These are phyloP conservation scores for Antrodiella citrinella DNA, from an alignment of 768 basidiomycete genomes.

Conservation along the genomic window DNA sequence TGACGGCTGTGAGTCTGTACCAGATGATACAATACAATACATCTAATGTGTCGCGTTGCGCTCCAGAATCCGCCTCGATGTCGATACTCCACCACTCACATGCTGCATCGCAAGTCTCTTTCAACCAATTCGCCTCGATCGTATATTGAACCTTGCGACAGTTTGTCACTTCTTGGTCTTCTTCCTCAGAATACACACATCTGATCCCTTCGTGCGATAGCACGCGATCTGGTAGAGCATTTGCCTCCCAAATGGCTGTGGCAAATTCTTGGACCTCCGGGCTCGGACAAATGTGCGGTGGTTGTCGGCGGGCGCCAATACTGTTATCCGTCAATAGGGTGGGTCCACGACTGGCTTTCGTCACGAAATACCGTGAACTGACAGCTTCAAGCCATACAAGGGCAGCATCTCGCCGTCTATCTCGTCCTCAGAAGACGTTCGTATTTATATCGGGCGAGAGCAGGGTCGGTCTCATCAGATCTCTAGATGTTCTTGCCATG, in stretches of 20 bases:
- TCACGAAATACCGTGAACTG: neutral
- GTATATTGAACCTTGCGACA: neutral
- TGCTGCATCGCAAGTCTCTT: neutral
- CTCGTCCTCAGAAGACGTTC: neutral
- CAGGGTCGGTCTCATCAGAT: conserved; percentile 1
- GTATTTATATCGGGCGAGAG: neutral
- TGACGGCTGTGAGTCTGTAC: too few relatives aligned
- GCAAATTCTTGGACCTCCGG: neutral
- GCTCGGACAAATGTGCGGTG: neutral
- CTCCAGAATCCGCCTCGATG: too few relatives aligned
- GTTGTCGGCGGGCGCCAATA: neutral
- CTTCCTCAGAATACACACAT: neutral
- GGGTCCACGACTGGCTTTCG: neutral
- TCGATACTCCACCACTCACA: too few relatives aligned
- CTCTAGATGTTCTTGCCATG: conserved; percentile 4
- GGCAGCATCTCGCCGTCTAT: neutral
- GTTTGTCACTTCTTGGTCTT: neutral
- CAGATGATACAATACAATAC: too few relatives aligned
- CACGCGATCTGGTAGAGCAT: neutral
- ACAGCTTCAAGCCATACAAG: neutral
- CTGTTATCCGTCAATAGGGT: neutral
- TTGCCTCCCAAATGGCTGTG: neutral
- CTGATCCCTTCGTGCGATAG: neutral
- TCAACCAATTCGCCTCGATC: neutral
- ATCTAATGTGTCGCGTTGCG: too few relatives aligned